Base-by-base conservation (phyloP, 768 basidiomycete species). In the Tulasnella sp. region DNA sequence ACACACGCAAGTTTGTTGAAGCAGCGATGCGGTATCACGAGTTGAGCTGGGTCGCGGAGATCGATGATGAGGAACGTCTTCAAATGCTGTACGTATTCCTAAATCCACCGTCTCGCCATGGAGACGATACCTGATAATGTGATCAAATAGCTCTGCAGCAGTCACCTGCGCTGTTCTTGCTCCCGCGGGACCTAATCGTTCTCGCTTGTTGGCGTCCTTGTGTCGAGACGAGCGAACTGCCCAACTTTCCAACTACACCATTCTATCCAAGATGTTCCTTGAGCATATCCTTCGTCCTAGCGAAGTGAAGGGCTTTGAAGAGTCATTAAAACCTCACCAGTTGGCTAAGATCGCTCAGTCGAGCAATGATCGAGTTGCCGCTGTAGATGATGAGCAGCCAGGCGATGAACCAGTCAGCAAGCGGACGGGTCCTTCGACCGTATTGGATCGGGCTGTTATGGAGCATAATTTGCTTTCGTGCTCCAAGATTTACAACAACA, bases 381-480 rank as follows among this genome's bases (percentile, higher is more conserved):
- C 42, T 12, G 36, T 40, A 12, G 74, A 48, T 31, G 89, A 88
- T 52, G 82, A 85, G 58, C 84, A 87, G 78, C 87, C 86, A 68
- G 85, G 84, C 39, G 92, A 91, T 38, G 83, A 78, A 0, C 82
- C 81, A 8, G 86, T 88, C 21, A 94, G 93, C 85, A 94, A 90
- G 52, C 90, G 96, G 81, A 95, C 93, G 58, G 97, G 96, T 1
- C 97, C 98, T 3, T 92, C 95, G 8, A 99, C 97, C 14, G 97
- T 99, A 27, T 89, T 99, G 62, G 98, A 99, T 85, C 91, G 97
- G 71, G 98, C 98, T 9, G 96, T 99, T 71, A 95, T 99, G 93
- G 98, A 99, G 84, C 98, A 99, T 86, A 99, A 99, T 85, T 88
- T 99, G 14, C 90, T 98, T 81, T 96, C 97, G 5, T 96, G 96